Evolutionary conservation across 139 green algal species (phyloP).

Genomic region (Coelastrella sp.): DNA sequence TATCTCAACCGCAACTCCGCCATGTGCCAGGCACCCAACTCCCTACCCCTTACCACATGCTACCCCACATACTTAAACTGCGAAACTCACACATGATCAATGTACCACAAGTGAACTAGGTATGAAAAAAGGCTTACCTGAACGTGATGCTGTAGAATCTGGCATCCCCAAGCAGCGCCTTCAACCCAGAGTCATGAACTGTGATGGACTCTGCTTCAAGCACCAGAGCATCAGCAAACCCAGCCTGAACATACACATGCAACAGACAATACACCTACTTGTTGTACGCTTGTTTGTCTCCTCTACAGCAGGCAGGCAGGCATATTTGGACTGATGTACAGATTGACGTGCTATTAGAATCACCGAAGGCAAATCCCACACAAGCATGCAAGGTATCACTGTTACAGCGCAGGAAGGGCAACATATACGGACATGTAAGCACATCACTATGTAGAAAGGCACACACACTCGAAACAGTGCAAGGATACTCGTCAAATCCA

Average conservation of each 20-base stretch:
- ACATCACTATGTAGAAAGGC: not conserved
- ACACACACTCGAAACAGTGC: not conserved
- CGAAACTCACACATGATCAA: not conserved
- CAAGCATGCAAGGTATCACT: too few relatives aligned
- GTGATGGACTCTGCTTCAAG: conserved; percentile 70
- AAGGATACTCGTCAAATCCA: too few relatives aligned
- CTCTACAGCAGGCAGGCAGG: not conserved
- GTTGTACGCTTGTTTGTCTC: too few relatives aligned
- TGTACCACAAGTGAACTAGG: too few relatives aligned
- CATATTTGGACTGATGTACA: too few relatives aligned
- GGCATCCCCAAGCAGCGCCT: conserved; percentile 82
- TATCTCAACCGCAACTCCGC: too few relatives aligned
- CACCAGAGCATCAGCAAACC: conserved; percentile 89
- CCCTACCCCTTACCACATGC: too few relatives aligned
- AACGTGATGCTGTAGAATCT: conserved; percentile 96
- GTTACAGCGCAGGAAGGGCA: too few relatives aligned
- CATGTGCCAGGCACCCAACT: too few relatives aligned
- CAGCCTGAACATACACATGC: conserved; percentile 58
- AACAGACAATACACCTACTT: not conserved
- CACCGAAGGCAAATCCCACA: too few relatives aligned
- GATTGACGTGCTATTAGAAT: too few relatives aligned
- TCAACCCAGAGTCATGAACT: conserved; percentile 84
- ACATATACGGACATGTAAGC: not conserved
- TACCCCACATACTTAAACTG: too few relatives aligned
- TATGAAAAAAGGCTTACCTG: conserved; percentile 62